Conservation (phyloP, 192 early-diverging fungal species). For the Glomus cerebriforme region DNA sequence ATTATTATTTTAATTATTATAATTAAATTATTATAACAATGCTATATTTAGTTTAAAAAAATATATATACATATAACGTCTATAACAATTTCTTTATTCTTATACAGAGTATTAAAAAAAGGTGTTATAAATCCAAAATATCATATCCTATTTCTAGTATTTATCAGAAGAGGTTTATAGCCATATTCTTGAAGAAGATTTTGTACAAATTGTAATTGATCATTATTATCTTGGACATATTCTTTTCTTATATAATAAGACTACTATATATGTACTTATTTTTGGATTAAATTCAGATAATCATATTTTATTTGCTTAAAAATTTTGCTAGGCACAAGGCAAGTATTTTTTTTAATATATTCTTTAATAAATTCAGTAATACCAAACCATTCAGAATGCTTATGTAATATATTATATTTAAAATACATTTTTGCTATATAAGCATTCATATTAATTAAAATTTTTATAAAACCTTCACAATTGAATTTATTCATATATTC, state of each 20-base stretch:
- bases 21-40: no score
- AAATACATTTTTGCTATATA: neutral
- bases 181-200: neutral
- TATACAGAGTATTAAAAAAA: neutral
- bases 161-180: neutral
- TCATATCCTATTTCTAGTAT: neutral
- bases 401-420: slow-evolving; percentile 1
- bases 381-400: neutral
- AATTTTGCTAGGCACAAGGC: neutral
- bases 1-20: no score
- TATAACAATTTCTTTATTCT: neutral
- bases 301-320: neutral
- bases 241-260: neutral
- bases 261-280: neutral
- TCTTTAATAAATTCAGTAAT: neutral
- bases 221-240: neutral
- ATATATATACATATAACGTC: neutral
- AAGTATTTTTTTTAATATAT: neutral
- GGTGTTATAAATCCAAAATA: slow-evolving; percentile 4
- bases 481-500: neutral
- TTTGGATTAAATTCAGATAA: neutral
- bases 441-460: neutral
- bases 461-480: neutral
- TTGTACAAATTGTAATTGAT: neutral
- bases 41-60: neutral